These are phyloP conservation scores for Yarrowia sp. DNA, from an alignment of 805 yeast species.

Conservation along the genomic window DNA sequence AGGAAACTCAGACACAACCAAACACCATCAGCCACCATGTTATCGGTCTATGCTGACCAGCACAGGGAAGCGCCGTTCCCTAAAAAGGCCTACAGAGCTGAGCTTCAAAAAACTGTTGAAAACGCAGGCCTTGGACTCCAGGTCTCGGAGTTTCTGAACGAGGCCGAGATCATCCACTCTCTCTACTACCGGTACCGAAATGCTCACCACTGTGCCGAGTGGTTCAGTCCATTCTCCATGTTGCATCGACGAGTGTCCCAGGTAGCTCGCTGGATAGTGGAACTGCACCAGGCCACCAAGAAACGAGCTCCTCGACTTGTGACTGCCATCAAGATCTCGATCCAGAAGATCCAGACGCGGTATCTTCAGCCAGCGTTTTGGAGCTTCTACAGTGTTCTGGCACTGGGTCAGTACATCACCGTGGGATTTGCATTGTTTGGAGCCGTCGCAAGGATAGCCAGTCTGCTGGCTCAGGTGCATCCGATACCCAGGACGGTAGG, in stretches of 20 bases:
- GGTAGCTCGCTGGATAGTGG: neutral
- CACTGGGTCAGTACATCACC: slow-evolving; percentile 72
- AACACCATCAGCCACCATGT: neutral
- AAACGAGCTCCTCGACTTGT: slow-evolving; percentile 18
- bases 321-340: slow-evolving; percentile 36
- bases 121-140: slow-evolving; percentile 28
- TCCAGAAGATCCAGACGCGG: slow-evolving; percentile 34
- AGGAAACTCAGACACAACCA: neutral
- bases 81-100: slow-evolving; percentile 24
- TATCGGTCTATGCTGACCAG: neutral
- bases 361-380: slow-evolving; percentile 52
- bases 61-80: slow-evolving; percentile 27
- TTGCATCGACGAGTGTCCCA: slow-evolving; percentile 50
- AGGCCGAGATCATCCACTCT: slow-evolving; percentile 51
- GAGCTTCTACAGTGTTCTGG: slow-evolving; percentile 63
- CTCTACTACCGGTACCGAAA: slow-evolving; percentile 69
- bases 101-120: slow-evolving; percentile 27
- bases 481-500: slow-evolving; percentile 17
- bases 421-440: slow-evolving; percentile 72
- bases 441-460: slow-evolving; percentile 47
- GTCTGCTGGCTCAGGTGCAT: slow-evolving; percentile 28
- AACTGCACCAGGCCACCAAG: neutral
- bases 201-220: slow-evolving; percentile 67
- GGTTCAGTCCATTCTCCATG: slow-evolving; percentile 74
- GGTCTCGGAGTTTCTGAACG: slow-evolving; percentile 21